Evolutionary conservation across 495 filamentous ascomycete species (phyloP), one percentile per base, ranked within the genome.

Genomic region (Trichoderma reesei): DNA sequence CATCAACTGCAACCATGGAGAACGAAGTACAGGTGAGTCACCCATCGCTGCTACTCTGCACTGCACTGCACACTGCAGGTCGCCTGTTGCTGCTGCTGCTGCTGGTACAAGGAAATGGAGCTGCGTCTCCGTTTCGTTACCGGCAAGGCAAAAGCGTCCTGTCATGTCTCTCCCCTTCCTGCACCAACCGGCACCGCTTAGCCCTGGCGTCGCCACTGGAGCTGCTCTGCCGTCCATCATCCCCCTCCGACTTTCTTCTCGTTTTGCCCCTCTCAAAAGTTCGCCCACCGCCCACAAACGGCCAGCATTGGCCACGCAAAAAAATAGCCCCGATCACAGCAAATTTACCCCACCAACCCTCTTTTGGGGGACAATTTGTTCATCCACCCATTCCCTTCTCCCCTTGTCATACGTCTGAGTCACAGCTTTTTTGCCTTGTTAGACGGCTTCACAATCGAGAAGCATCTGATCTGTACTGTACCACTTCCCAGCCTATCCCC

Each of bases 401-500:
- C 16, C 51, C 51, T 34, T 56, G 51, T 56, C 51, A 56, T 56
- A 56, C 51, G 3, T 56, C 31, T 56, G 51, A 56, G 51, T 56
- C 51, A 56, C 31, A 56, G 20, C 20, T 31, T n/a, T 36, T 31
- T 18, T 54, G 46, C 46, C 18, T 18, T 18, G 20, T 48, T 48
- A 48, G 44, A 48, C 3, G 18, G 44, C n/a, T 18, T n/a, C 44
- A 48, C 16, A 46, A 18, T 18, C 44, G 3, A 5, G 10, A 56
- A 34, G 20, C 51, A 56, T 56, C 18, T 31, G 46, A 69, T 71
- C 76, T 72, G 85, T 85, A 85, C 77, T 48, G 44, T 48, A 48
- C 44, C 44, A n/a, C 18, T 48, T 18, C n/a, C 16, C 44, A 48
- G 44, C 44, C 44, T 48, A 48, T 82, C 84, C 77, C 72, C 70